Conservation (phyloP, 2,329 filamentous ascomycete genomes). For the Pleomassaria siparia region DNA sequence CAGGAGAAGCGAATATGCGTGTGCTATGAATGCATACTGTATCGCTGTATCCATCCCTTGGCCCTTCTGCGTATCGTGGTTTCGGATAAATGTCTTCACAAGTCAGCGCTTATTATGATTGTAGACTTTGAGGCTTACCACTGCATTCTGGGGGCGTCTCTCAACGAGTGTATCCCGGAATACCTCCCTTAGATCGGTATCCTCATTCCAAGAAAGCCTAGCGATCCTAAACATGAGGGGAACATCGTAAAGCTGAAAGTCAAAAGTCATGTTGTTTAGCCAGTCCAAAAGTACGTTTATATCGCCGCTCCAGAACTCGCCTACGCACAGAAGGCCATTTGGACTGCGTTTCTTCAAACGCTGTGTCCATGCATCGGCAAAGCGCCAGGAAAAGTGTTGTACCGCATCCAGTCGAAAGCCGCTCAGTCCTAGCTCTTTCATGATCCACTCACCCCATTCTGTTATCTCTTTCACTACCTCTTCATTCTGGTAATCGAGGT, state of each 20-base stretch:
- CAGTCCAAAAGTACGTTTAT: neutral
- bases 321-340: neutral
- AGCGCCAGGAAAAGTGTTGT: neutral
- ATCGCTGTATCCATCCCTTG: slow-evolving; percentile 62
- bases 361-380: neutral
- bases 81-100: neutral
- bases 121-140: neutral
- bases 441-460: neutral
- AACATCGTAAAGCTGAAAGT: neutral
- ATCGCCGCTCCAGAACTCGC: neutral
- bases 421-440: neutral
- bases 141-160: neutral
- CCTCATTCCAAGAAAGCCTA: neutral
- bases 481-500: neutral
- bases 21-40: slow-evolving; percentile 63
- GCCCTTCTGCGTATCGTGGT: slow-evolving; percentile 64
- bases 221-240: neutral
- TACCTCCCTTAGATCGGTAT: neutral
- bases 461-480: neutral
- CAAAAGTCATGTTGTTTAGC: neutral
- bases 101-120: neutral
- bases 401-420: neutral
- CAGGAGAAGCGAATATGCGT: slow-evolving; percentile 70
- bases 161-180: neutral
- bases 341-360: neutral